A percentile compares a stretch with the other conserved stretches of the same genome.
phyloP scores from a whole-genome alignment of 768 basidiomycete genomes.

The Pleurotus pulmonarius region DNA sequence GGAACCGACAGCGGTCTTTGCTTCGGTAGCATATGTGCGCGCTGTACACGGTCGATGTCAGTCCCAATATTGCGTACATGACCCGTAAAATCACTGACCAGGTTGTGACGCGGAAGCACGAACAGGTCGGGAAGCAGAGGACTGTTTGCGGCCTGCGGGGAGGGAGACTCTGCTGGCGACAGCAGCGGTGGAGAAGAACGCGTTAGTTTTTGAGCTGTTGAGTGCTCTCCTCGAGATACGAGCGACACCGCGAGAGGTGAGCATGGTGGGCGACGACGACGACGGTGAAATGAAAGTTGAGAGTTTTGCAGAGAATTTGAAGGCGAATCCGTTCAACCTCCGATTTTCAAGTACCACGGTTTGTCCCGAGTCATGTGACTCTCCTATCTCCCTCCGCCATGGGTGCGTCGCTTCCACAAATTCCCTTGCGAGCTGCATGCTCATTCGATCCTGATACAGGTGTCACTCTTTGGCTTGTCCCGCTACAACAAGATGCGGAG shows the following conservation, averaged over 20 bases:
- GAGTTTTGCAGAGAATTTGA: slow-evolving; percentile 6
- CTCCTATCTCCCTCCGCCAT: neutral
- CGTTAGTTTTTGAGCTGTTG: slow-evolving; percentile 68
- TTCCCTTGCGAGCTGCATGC: too few relatives aligned
- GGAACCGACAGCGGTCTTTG: slow-evolving; percentile 65
- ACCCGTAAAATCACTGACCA: slow-evolving; percentile 37
- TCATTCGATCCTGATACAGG: slow-evolving; percentile 29
- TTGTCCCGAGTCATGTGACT: slow-evolving; percentile 5
- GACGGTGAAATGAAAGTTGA: slow-evolving; percentile 19
- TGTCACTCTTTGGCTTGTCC: slow-evolving; percentile 69
- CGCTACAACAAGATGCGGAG: slow-evolving; percentile 37
- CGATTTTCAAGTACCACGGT: slow-evolving; percentile 8
- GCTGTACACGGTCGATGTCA: slow-evolving; percentile 32
- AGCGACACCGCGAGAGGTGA: slow-evolving; percentile 83
- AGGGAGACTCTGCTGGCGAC: slow-evolving; percentile 53
- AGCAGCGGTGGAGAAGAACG: slow-evolving; percentile 77
- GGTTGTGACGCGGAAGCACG: slow-evolving; percentile 44
- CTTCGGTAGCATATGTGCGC: slow-evolving; percentile 91
- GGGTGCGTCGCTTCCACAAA: neutral
- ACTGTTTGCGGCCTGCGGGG: slow-evolving; percentile 38
- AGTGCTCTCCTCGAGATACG: slow-evolving; percentile 84
- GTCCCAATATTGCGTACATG: neutral
- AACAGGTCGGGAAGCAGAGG: slow-evolving; percentile 44
- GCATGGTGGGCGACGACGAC: slow-evolving; percentile 52
- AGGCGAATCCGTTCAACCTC: slow-evolving; percentile 9